phyloP scores from a whole-genome alignment of 2,329 filamentous ascomycete species.

The Aspergillus transmontanensis region DNA sequence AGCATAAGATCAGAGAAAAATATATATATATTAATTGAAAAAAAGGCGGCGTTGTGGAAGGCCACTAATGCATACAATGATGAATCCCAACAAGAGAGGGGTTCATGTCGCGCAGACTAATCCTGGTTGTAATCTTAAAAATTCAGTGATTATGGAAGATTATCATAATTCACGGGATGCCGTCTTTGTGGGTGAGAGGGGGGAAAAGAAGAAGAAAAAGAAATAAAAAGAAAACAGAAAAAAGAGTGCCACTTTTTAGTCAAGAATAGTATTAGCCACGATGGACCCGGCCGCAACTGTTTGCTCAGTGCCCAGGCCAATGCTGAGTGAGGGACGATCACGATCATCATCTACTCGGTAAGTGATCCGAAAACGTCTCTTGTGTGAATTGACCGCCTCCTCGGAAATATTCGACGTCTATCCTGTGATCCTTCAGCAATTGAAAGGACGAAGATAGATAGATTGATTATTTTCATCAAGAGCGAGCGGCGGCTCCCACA shows the following conservation, averaged over 20 bases:
- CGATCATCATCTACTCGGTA: slow-evolving; percentile 19
- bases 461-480: not conserved
- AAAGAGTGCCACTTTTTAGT: not conserved
- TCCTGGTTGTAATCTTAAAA: not conserved
- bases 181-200: not conserved
- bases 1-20: not conserved
- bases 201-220: not conserved
- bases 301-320: slow-evolving; percentile 14
- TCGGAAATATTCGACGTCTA: slow-evolving; percentile 10
- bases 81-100: slow-evolving; percentile 27
- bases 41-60: not conserved
- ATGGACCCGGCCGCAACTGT: slow-evolving; percentile 1
- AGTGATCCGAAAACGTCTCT: slow-evolving; percentile 14
- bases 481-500: not conserved
- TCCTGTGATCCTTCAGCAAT: not conserved
- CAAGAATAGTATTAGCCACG: not conserved
- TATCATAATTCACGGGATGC: not conserved
- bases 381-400: slow-evolving; percentile 16
- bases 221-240: not conserved
- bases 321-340: slow-evolving; percentile 18
- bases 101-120: slow-evolving; percentile 32
- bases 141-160: not conserved
- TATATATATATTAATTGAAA: not conserved
- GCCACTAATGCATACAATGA: slow-evolving; percentile 22
- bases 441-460: not conserved